A percentile compares a stretch with the other conserved stretches of the same genome.
Evolutionary conservation across 257 asterid genomes (phyloP).

Genomic region (Cinchona pubescens): DNA sequence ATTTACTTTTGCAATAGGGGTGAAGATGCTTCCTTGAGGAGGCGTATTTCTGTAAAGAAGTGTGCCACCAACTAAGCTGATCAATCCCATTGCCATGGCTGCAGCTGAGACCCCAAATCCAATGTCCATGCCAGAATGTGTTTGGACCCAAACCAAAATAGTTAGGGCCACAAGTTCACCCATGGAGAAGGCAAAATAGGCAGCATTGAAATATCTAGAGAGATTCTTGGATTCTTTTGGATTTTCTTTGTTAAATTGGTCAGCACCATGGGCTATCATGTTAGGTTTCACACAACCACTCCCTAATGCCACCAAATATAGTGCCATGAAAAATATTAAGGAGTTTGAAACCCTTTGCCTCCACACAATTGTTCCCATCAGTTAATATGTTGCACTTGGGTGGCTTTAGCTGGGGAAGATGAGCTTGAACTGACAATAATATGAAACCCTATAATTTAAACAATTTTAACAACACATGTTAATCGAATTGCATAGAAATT

Average conservation of each 20-base stretch:
- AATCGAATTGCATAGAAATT: background rate
- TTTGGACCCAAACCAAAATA: conserved; percentile 75
- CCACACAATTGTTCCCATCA: conserved; percentile 41
- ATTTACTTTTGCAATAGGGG: conserved; percentile 76
- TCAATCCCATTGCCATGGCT: conserved; percentile 79
- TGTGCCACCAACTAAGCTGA: conserved; percentile 56
- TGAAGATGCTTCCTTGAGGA: conserved; percentile 75
- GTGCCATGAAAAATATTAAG: conserved; percentile 66
- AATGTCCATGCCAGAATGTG: conserved; percentile 95
- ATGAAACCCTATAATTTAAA: conserved; percentile 60
- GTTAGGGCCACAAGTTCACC: conserved; percentile 85
- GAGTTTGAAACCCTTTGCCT: conserved; percentile 71
- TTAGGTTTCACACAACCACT: conserved; percentile 97
- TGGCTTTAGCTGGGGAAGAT: conserved; percentile 85
- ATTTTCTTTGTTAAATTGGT: conserved; percentile 59
- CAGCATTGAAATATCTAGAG: conserved; percentile 85
- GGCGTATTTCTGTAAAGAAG: conserved; percentile 64
- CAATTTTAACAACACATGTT: background rate
- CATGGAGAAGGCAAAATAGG: conserved; percentile 82
- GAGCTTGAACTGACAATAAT: conserved; percentile 88
- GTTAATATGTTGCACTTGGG: conserved; percentile 56
- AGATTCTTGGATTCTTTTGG: conserved; percentile 57
- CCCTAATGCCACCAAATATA: conserved; percentile 85
- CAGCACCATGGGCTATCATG: conserved; percentile 93
- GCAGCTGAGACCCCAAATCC: conserved; percentile 91